Evolutionary conservation across 805 yeast genomes (phyloP).

Genomic region (Komagataella populi): DNA sequence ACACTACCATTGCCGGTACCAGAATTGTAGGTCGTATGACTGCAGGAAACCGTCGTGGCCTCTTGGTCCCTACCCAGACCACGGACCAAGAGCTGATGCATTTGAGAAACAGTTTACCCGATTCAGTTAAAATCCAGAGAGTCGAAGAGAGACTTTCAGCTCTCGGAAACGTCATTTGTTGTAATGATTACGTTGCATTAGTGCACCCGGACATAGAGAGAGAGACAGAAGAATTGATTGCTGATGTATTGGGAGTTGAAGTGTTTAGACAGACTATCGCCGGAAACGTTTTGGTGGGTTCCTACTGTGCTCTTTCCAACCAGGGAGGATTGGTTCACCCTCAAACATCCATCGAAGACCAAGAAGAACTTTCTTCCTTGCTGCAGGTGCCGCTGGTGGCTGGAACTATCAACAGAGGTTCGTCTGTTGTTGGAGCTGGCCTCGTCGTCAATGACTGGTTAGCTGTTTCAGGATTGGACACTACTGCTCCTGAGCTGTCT

Average conservation of each 20-base stretch:
- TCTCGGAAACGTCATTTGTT: constrained; percentile 93
- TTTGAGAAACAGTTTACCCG: constrained; percentile 92
- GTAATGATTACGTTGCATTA: constrained; percentile 96
- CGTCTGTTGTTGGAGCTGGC: constrained; percentile 96
- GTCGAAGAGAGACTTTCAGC: constrained; percentile 97
- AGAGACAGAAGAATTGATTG: constrained; percentile 96
- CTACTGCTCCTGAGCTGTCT: constrained; percentile 96
- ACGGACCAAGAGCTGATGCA: constrained; percentile 98
- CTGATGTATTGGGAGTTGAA: constrained; percentile 96
- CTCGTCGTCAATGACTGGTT: constrained; percentile 98
- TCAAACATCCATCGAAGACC: constrained; percentile 93
- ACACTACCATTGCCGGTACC: constrained; percentile 96
- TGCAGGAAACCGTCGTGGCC: constrained; percentile 96
- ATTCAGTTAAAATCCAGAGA: constrained; percentile 87
- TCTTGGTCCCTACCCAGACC: constrained; percentile 93
- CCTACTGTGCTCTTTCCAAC: constrained; percentile 87
- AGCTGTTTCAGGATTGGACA: constrained; percentile 92
- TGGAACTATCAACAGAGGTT: constrained; percentile 97
- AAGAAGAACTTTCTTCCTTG: constrained; percentile 91
- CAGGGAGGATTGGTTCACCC: constrained; percentile 99
- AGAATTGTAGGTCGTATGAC: constrained; percentile 97
- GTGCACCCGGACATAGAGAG: constrained; percentile 99
- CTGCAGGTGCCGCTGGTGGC: constrained; percentile 97
- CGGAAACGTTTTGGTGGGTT: constrained; percentile 94
- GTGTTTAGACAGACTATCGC: constrained; percentile 98